Conservation (phyloP, 805 yeast genomes). For the Pichia paraexigua region DNA sequence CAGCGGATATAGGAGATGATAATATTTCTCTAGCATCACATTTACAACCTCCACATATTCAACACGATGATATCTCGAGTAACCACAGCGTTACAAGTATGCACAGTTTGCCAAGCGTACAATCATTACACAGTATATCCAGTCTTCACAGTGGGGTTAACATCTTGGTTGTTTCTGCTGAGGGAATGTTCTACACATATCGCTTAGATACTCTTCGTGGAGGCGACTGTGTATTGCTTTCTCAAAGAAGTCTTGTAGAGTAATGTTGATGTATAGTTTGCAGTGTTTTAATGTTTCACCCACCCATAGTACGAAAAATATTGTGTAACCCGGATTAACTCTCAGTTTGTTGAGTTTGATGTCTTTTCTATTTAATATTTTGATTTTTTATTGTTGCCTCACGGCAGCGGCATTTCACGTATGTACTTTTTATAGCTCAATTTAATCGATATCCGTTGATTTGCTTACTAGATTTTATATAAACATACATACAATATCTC, state of each 20-base stretch:
- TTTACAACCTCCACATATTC: neutral
- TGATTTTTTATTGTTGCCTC: no score
- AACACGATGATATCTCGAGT: conserved; percentile 13
- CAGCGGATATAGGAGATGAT: conserved; percentile 13
- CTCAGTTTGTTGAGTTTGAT: no score
- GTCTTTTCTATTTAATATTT: no score
- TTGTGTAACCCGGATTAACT: no score
- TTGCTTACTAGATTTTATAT: neutral
- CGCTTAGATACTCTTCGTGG: conserved; percentile 84
- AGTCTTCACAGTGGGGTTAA: conserved; percentile 27
- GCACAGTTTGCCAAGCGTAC: conserved; percentile 1
- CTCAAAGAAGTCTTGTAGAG: conserved; percentile 39
- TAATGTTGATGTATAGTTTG: neutral
- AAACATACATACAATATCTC: neutral
- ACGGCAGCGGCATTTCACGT: no score
- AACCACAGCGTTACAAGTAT: conserved; percentile 2
- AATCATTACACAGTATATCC: neutral
- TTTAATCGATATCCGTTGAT: neutral
- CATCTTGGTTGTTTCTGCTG: conserved; percentile 77
- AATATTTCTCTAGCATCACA: neutral
- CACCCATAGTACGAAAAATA: no score
- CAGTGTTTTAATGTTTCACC: neutral
- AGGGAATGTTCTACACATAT: conserved; percentile 78
- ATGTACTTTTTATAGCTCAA: no score
- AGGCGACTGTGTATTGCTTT: conserved; percentile 82